Percentiles rank a stretch among this genome's conserved stretches.
Evolutionary conservation across 2,329 filamentous ascomycete species (phyloP).

Genomic region (Cercospora brassicicola): DNA sequence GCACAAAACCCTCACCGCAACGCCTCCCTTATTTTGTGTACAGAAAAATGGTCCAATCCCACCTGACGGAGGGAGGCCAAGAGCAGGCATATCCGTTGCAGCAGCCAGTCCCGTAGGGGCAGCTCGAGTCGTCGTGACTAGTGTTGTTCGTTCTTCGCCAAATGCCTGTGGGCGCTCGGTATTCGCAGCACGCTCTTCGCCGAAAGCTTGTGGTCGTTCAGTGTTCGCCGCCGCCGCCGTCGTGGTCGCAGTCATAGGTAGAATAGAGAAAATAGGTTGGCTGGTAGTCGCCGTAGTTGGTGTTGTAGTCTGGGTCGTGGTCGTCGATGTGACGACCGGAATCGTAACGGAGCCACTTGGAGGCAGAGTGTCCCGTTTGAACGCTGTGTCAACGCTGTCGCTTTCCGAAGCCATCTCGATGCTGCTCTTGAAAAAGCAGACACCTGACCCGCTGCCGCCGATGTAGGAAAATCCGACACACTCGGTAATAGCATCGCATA

Average conservation of each 20-base stretch:
- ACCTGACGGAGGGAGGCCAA: not conserved
- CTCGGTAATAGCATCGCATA: constrained; percentile 25
- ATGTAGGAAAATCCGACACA: constrained; percentile 25
- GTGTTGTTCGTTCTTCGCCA: not conserved
- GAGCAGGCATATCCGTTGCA: not conserved
- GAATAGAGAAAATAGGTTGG: not conserved
- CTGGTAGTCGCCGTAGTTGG: not conserved
- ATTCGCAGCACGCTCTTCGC: not conserved
- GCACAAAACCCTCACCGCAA: not conserved
- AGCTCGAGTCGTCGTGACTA: not conserved
- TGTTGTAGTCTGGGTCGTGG: not conserved
- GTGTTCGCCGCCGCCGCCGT: not conserved
- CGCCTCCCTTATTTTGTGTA: not conserved
- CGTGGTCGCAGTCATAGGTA: not conserved
- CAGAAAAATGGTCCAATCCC: not conserved
- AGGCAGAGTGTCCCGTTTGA: not conserved
- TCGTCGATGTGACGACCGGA: not conserved
- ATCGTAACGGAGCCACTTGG: not conserved
- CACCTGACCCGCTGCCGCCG: constrained; percentile 12
- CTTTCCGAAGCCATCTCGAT: constrained; percentile 1
- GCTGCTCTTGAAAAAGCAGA: constrained; percentile 23
- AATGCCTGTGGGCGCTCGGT: not conserved
- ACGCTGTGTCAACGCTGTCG: constrained; percentile 10
- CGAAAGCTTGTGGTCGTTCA: not conserved
- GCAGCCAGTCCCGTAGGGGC: not conserved